Evolutionary conservation across 257 asterid genomes (phyloP), one percentile per base, ranked within the genome.

Genomic region (Nicotiana paniculata): DNA sequence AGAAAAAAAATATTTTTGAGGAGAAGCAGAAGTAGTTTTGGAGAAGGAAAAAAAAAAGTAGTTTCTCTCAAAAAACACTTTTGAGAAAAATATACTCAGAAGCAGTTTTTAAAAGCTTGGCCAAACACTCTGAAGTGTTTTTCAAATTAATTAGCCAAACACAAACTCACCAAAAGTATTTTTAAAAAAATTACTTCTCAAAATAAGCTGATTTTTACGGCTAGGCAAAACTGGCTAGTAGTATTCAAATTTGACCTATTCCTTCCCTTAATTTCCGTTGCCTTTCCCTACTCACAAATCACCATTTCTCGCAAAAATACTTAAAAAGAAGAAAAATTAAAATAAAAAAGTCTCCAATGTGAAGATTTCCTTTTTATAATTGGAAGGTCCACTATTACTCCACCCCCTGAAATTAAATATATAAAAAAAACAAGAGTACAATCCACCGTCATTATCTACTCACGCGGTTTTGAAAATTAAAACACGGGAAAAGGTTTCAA

Each of bases 381-480:
- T 48, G 37, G 35, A 74, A 74, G 26, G 9, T 15, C 63, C 79
- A 48, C 11, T 74, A 46, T 26, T 26, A 48, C 62, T 35, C 16
- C 43, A 13, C 62, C 15, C 37, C 59, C 18, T 9, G 12, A 9
- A 43, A 9, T 43, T 43, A 43, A 43, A 43, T 43, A 43, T 1
- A 4, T 12, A 51, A 51, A 11, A 4, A 12, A 51, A 72, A 72
- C 37, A 46, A 26, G 62, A 74, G 21, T 74, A 74, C 51, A 51
- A 26, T 48, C 43, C 62, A 74, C 62, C 24, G 24, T 1, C 61
- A 61, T 3, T 26, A 74, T 48, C 26, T 15, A 74, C 43, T 11
- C 79, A 74, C 79, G 6, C 63, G 79, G 79, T 74, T 74, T 74
- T 74, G 79, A 74, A 74, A 26, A 74, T 24, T 51, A 26, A 74